Evolutionary conservation across 192 early-diverging fungal species (phyloP), one percentile per base, ranked within the genome.

Genomic region (Backusella luteola): DNA sequence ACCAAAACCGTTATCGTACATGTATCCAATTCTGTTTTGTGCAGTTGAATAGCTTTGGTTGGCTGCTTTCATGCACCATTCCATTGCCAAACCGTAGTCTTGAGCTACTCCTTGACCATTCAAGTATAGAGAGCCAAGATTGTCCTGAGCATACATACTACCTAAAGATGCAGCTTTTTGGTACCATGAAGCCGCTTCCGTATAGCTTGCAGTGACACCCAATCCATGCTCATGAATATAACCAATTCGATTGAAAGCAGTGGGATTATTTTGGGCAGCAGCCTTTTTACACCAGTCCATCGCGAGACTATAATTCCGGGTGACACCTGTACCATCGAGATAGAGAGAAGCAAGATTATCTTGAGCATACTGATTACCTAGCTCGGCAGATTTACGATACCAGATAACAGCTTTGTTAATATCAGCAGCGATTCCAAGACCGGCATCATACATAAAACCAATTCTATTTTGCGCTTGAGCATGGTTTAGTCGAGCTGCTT

Each of bases 201-300:
- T 73, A 7, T 78, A 79, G 35, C 87, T 77, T 68, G 84, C 83
- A 17, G 79, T 78, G 3, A 95, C 90, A 17, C 94, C 94, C 59
- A 93, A 89, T 7, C 93, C 94, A 79, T 95, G 93, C 36, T 93
- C 93, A 76, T 93, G 94, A 77, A 94, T 95, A 80, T 90, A 95
- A 6, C 94, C 95, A 49, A 96, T 83, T 68, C 93, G 85, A 46
- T 84, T 87, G 85, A 78, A 85, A 34, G 85, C 85, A 32, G 81
- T 72, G 0, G 88, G 79, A 68, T 92, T 80, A 0, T 85, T 87
- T 66, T 93, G 85, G 4, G 91, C 88, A 1, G 91, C 86, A 29
- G 56, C 29, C 73, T 86, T 84, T 34, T 75, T 76, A 72, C 90
- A 92, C 89, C 87, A 91, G 53, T 78, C 77, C 21, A 87, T 81